Base-by-base conservation (phyloP, 192 early-diverging fungal species). In the Coemansia sp. region DNA sequence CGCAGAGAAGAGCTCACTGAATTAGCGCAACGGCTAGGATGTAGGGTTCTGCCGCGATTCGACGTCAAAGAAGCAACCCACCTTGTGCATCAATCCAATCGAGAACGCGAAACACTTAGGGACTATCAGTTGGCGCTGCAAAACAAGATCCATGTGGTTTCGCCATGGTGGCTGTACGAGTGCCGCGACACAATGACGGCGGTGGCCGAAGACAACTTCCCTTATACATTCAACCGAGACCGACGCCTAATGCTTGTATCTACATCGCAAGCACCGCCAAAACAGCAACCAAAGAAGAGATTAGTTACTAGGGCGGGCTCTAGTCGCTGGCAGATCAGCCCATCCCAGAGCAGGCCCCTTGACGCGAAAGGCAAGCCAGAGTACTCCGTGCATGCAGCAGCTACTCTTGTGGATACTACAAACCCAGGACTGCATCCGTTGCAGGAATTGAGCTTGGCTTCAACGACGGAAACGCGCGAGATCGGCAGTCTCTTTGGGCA, bases 91-190 rank as follows among this genome's bases (percentile, higher is more conserved):
- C 84, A 85, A 71, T 78, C 79, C 20, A 55, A 63, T 2, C 72
- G 80, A 22, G 76, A 75, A 47, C 67, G 59, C 7, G 84, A 85
- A 55, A 67, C 73, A 1, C 61, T 71, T 39, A 60, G 73, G 27
- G 83, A 82, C 34, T 82, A 70, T 37, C 67, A 60, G 1, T 6
- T 44, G 35, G 84, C 84, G 12, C 18, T 56, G 16, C 59, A 71
- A n/a, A 38, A 63, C 7, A 45, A 44, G 16, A 70, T 78, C 1
- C 34, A 32, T 15, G 63, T 82, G 15, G 84, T 85, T 12, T 85
- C 84, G 15, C 84, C 84, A 1, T 82, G 75, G 79, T 85, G 84
- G 84, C 68, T 85, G 37, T 71, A 76, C 40, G 69, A 72, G 2
- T 85, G 84, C 37, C 68, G 68, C 16, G 80, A 78, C 13, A 61